These are phyloP conservation scores for Rhytidiadelphus loreus DNA, from an alignment of 225 moss, liverwort and hornwort species.

Conservation along the genomic window DNA sequence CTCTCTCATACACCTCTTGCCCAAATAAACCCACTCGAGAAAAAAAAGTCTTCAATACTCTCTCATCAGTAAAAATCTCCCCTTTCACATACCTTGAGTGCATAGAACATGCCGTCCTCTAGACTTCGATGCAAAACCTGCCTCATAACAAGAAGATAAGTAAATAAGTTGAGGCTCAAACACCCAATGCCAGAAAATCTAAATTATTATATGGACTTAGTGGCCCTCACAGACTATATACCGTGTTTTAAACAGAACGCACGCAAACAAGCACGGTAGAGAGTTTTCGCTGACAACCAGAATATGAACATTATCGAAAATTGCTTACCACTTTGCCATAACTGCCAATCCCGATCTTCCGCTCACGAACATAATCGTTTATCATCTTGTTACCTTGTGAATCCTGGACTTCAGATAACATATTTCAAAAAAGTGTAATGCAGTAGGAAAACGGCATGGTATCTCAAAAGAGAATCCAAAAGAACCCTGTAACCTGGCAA, in stretches of 20 bases:
- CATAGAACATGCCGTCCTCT: constrained; percentile 69
- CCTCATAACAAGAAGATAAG: background rate
- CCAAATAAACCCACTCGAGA: background rate
- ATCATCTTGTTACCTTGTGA: constrained; percentile 82
- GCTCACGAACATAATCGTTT: constrained; percentile 72
- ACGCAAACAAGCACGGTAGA: background rate
- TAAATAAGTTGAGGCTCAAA: background rate
- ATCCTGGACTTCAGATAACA: constrained; percentile 38
- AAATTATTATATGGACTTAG: background rate
- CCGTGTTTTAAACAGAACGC: background rate
- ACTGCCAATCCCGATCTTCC: constrained; percentile 88
- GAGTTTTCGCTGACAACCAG: background rate
- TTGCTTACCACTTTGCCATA: constrained; percentile 97
- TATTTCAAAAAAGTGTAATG: background rate
- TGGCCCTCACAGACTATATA: background rate
- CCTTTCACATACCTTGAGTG: constrained; percentile 64
- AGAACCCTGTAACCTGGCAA: background rate
- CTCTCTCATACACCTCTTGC: background rate
- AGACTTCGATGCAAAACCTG: constrained; percentile 89
- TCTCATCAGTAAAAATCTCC: background rate
- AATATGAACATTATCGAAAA: background rate
- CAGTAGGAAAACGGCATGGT: background rate
- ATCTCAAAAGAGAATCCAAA: background rate
- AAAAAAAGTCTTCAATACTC: background rate
- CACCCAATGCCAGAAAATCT: background rate